Percentiles rank a stretch among this genome's conserved stretches.
These are phyloP conservation scores for Cladosporium colombiae DNA, from an alignment of 2,329 filamentous ascomycete species.

Conservation along the genomic window DNA sequence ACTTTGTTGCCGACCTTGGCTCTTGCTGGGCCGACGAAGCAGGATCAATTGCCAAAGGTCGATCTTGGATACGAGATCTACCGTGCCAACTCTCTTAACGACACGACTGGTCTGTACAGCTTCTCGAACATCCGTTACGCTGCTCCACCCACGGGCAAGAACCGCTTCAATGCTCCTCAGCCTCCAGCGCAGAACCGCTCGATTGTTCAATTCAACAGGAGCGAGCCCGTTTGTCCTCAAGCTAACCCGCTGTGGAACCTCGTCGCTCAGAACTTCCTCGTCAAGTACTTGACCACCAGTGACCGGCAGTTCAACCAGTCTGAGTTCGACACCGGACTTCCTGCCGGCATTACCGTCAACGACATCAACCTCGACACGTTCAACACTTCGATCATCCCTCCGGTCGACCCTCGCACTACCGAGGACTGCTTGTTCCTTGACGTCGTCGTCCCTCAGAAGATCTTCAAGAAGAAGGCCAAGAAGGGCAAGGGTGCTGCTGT, in stretches of 20 bases:
- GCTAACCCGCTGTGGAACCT: slow-evolving; percentile 48
- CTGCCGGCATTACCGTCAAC: slow-evolving; percentile 2
- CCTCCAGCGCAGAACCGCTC: slow-evolving; percentile 44
- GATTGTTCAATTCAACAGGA: slow-evolving; percentile 46
- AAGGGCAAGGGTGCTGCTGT: slow-evolving; percentile 40
- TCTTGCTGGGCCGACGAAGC: slow-evolving; percentile 13
- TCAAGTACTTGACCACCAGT: slow-evolving; percentile 31
- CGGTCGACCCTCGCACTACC: slow-evolving; percentile 33
- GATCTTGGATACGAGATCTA: slow-evolving; percentile 58
- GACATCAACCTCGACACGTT: slow-evolving; percentile 28
- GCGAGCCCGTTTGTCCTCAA: slow-evolving; percentile 49
- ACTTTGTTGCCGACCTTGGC: neutral
- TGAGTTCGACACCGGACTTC: slow-evolving; percentile 2
- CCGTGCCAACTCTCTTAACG: slow-evolving; percentile 48
- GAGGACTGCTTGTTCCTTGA: slow-evolving; percentile 46
- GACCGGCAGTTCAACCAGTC: slow-evolving; percentile 28
- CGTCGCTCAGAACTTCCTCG: slow-evolving; percentile 39
- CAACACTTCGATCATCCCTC: slow-evolving; percentile 21
- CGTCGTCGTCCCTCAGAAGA: slow-evolving; percentile 39
- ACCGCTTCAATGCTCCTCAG: slow-evolving; percentile 53
- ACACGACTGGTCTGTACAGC: slow-evolving; percentile 44
- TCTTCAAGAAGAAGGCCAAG: slow-evolving; percentile 35
- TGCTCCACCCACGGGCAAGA: slow-evolving; percentile 52
- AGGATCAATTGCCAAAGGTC: slow-evolving; percentile 39
- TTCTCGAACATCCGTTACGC: slow-evolving; percentile 61